A percentile compares a stretch with the other conserved stretches of the same genome.
Evolutionary conservation across 2,329 filamentous ascomycete genomes (phyloP).

Genomic region (Diplodia sapinea): DNA sequence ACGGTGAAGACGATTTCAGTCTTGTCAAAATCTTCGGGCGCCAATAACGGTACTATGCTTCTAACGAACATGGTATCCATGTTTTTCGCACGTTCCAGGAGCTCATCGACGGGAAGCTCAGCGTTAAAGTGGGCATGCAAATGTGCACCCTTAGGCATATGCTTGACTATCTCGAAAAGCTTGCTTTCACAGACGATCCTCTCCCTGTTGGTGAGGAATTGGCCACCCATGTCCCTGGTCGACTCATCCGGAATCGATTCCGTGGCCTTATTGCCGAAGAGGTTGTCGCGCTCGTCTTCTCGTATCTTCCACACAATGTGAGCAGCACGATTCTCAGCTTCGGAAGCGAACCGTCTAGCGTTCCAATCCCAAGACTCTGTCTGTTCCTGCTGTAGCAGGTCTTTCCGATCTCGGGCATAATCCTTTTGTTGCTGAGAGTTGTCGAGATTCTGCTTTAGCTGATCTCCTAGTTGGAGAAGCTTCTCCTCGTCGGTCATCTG

Average conservation of each 20-base stretch:
- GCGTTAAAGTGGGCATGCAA: slow-evolving; percentile 80
- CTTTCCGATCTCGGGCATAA: slow-evolving; percentile 40
- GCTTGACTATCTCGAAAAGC: slow-evolving; percentile 62
- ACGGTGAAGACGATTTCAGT: slow-evolving; percentile 70
- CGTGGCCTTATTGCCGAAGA: slow-evolving; percentile 52
- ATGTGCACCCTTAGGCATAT: slow-evolving; percentile 74
- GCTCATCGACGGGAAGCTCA: slow-evolving; percentile 66
- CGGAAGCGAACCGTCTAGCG: slow-evolving; percentile 38
- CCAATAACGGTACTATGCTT: slow-evolving; percentile 60
- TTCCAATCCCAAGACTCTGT: slow-evolving; percentile 46
- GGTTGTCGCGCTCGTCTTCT: slow-evolving; percentile 50
- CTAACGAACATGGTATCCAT: slow-evolving; percentile 73
- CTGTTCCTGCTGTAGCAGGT: slow-evolving; percentile 43
- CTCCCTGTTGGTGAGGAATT: slow-evolving; percentile 53
- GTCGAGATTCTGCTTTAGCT: slow-evolving; percentile 15
- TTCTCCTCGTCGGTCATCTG: slow-evolving; percentile 1
- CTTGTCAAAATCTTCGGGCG: slow-evolving; percentile 51
- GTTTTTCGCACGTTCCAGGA: slow-evolving; percentile 61
- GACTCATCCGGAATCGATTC: slow-evolving; percentile 49
- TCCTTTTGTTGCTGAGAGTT: slow-evolving; percentile 8
- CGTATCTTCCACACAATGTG: slow-evolving; percentile 47
- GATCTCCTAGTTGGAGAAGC: background rate
- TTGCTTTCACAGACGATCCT: slow-evolving; percentile 58
- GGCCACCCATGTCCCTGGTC: slow-evolving; percentile 55
- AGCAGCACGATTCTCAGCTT: slow-evolving; percentile 42